Percentiles rank a stretch among this genome's conserved stretches.
Evolutionary conservation across 805 yeast genomes (phyloP).

Genomic region (Priceomyces fermenticarens): DNA sequence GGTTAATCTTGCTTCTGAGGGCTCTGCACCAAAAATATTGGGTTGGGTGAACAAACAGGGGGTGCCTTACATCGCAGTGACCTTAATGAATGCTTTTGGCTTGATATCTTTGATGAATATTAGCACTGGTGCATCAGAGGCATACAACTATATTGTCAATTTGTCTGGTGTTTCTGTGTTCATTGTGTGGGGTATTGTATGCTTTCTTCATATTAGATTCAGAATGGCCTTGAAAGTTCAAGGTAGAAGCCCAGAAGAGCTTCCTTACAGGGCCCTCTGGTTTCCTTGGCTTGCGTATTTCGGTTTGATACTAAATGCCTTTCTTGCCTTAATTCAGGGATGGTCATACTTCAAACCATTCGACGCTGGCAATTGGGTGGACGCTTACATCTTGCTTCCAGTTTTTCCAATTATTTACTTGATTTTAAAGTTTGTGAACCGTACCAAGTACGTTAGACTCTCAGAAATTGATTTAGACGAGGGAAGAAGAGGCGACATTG

Average conservation of each 20-base stretch:
- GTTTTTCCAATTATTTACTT: slow-evolving; percentile 43
- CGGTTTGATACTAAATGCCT: slow-evolving; percentile 48
- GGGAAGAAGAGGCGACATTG: slow-evolving; percentile 45
- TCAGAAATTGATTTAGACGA: slow-evolving; percentile 48
- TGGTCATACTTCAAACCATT: slow-evolving; percentile 65
- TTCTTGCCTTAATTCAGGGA: slow-evolving; percentile 61
- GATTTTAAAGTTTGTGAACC: slow-evolving; percentile 37
- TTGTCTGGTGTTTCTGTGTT: slow-evolving; percentile 66
- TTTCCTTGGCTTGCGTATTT: slow-evolving; percentile 51
- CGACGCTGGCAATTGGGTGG: slow-evolving; percentile 43
- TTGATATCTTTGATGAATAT: slow-evolving; percentile 54
- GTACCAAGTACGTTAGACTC: slow-evolving; percentile 40
- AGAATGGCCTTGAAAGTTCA: slow-evolving; percentile 42
- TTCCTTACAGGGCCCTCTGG: slow-evolving; percentile 37
- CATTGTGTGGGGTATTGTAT: slow-evolving; percentile 63
- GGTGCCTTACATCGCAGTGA: slow-evolving; percentile 61
- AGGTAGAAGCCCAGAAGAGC: slow-evolving; percentile 30
- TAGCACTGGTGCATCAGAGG: slow-evolving; percentile 56
- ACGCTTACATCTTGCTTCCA: slow-evolving; percentile 63
- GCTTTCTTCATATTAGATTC: slow-evolving; percentile 55
- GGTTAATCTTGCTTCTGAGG: slow-evolving; percentile 59
- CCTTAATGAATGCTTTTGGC: slow-evolving; percentile 52
- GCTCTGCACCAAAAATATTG: slow-evolving; percentile 57
- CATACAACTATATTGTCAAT: slow-evolving; percentile 46
- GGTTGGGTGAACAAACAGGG: slow-evolving; percentile 53